These are phyloP conservation scores for Exophiala viscosa DNA, from an alignment of 2,329 filamentous ascomycete species.

Conservation along the genomic window DNA sequence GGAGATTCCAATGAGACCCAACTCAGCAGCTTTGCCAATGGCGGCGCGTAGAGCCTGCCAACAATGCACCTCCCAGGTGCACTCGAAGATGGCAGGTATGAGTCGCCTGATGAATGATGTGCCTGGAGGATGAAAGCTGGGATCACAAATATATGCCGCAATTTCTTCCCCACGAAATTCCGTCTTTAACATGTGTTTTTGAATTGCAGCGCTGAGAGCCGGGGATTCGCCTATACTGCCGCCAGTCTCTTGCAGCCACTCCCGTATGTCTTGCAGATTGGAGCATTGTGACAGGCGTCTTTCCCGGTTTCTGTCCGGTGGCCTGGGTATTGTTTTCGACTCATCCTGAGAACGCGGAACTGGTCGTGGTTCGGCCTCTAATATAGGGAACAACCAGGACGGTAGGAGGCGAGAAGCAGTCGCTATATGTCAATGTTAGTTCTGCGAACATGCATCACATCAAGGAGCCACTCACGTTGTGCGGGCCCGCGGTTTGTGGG, in stretches of 20 bases:
- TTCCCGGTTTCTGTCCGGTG: not conserved
- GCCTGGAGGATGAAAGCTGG: conserved; percentile 22
- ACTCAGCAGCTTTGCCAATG: conserved; percentile 16
- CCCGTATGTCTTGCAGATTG: conserved; percentile 12
- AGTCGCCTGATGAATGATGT: conserved; percentile 18
- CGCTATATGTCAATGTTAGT: not conserved
- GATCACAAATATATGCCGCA: conserved; percentile 22
- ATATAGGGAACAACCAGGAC: conserved; percentile 11
- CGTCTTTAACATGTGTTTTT: conserved; percentile 13
- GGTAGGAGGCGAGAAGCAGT: conserved; percentile 9
- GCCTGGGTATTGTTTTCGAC: not conserved
- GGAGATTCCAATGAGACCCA: conserved; percentile 18
- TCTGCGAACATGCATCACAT: not conserved
- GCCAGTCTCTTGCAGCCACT: conserved; percentile 1
- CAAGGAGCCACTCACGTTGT: not conserved
- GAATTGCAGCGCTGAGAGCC: not conserved
- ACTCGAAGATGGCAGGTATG: conserved; percentile 1
- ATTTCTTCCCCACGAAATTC: conserved; percentile 13
- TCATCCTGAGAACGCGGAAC: not conserved
- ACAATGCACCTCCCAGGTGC: conserved; percentile 6
- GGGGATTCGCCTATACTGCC: conserved; percentile 9
- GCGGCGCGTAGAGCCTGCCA: conserved; percentile 12
- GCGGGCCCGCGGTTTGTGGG: not conserved
- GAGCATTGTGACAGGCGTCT: conserved; percentile 7
- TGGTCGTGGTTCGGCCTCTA: not conserved